Percentiles rank a stretch among this genome's conserved stretches.
phyloP scores from a whole-genome alignment of 192 early-diverging fungal species.

The Coemansia reversa region DNA sequence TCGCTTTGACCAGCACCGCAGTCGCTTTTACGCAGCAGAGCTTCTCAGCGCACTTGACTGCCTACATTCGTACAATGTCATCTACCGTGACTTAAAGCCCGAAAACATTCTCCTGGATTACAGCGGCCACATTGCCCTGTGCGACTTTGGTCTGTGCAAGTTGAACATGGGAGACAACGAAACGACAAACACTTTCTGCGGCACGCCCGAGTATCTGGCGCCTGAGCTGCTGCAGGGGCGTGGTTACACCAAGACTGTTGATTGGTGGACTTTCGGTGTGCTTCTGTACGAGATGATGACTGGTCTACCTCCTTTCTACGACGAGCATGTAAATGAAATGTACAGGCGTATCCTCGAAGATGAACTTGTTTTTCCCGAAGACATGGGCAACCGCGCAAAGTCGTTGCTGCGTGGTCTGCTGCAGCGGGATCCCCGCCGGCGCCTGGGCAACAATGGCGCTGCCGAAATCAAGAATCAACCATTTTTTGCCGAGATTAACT shows the following conservation, averaged over 20 bases:
- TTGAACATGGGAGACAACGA: slow-evolving; percentile 92
- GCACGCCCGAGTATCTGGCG: slow-evolving; percentile 98
- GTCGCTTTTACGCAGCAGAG: slow-evolving; percentile 93
- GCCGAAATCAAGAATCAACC: slow-evolving; percentile 92
- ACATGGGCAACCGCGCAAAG: slow-evolving; percentile 65
- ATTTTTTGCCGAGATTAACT: slow-evolving; percentile 90
- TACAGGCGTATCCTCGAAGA: slow-evolving; percentile 92
- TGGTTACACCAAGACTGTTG: slow-evolving; percentile 89
- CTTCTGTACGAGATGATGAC: slow-evolving; percentile 89
- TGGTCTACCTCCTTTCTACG: slow-evolving; percentile 89
- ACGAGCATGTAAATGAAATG: slow-evolving; percentile 94
- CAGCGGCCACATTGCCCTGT: slow-evolving; percentile 90
- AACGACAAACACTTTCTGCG: slow-evolving; percentile 93
- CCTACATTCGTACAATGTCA: slow-evolving; percentile 87
- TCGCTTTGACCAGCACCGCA: slow-evolving; percentile 81
- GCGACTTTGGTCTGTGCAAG: slow-evolving; percentile 94
- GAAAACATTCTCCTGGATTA: slow-evolving; percentile 95
- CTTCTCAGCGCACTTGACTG: slow-evolving; percentile 88
- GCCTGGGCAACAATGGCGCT: slow-evolving; percentile 84
- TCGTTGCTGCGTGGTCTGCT: slow-evolving; percentile 68
- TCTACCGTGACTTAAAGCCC: slow-evolving; percentile 92
- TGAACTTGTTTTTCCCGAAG: slow-evolving; percentile 79
- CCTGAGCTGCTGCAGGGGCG: slow-evolving; percentile 84
- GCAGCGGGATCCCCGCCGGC: slow-evolving; percentile 75
- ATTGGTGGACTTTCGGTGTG: slow-evolving; percentile 98